phyloP scores from a whole-genome alignment of 305 asterid genomes.

The Striga hermonthica region DNA sequence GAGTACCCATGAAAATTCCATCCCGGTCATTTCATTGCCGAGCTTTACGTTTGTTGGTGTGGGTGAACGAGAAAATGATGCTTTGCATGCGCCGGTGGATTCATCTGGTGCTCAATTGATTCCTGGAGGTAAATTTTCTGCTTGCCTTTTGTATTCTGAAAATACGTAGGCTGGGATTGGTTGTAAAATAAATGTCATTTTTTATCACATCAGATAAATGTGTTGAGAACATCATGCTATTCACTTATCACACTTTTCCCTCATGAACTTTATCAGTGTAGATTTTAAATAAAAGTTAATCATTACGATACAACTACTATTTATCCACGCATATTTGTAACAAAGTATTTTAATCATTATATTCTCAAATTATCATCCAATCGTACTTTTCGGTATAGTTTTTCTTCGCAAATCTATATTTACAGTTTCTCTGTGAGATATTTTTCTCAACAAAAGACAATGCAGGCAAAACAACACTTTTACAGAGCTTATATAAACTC shows the following conservation, averaged over 20 bases:
- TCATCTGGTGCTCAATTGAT: neutral
- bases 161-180: neutral
- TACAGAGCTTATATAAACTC: too few species aligned
- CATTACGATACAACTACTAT: too few species aligned
- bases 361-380: too few species aligned
- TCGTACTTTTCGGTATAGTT: too few species aligned
- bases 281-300: too few species aligned
- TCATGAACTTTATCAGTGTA: neutral
- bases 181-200: neutral
- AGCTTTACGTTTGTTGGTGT: neutral
- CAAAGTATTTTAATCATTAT: too few species aligned
- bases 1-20: neutral
- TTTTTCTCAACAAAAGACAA: too few species aligned
- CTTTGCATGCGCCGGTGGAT: neutral
- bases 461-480: too few species aligned
- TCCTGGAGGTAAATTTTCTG: neutral
- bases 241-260: neutral
- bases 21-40: neutral
- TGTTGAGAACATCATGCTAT: neutral
- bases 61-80: neutral
- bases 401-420: too few species aligned
- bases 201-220: neutral
- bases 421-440: too few species aligned
- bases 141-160: neutral
- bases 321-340: too few species aligned